Evolutionary conservation across 2,329 filamentous ascomycete genomes (phyloP).

Genomic region (Cordyceps tenuipes): DNA sequence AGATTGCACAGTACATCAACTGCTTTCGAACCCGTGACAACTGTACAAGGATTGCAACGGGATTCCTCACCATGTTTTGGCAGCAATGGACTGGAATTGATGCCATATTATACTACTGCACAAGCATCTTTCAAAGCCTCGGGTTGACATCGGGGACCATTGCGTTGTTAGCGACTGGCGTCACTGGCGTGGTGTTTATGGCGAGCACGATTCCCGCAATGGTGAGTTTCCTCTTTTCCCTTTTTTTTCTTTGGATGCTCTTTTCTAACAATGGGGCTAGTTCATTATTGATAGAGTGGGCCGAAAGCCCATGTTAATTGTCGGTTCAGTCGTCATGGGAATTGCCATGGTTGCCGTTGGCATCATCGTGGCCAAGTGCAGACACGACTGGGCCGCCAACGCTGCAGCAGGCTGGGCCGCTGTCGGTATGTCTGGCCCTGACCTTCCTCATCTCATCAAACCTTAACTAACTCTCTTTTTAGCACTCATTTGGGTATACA

Average conservation of each 20-base stretch:
- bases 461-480: background rate
- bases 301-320: constrained; percentile 30
- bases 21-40: constrained; percentile 35
- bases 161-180: constrained; percentile 58
- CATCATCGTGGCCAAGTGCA: constrained; percentile 31
- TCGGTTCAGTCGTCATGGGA: constrained; percentile 31
- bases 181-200: constrained; percentile 64
- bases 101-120: constrained; percentile 37
- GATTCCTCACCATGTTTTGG: constrained; percentile 55
- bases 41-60: constrained; percentile 56
- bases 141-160: constrained; percentile 52
- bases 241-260: background rate
- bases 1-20: constrained; percentile 39
- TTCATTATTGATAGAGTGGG: constrained; percentile 32
- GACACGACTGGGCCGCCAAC: constrained; percentile 28
- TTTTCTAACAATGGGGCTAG: constrained; percentile 6
- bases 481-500: constrained; percentile 37
- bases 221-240: constrained; percentile 12
- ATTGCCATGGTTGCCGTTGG: constrained; percentile 31
- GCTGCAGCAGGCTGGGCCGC: constrained; percentile 30
- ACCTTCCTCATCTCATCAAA: background rate
- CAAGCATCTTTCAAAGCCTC: constrained; percentile 56
- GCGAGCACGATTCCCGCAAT: constrained; percentile 25
- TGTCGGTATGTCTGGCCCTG: constrained; percentile 16
- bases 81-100: constrained; percentile 35